These are phyloP conservation scores for Camelina neglecta DNA, from an alignment of 345 rosid species.

Conservation along the genomic window DNA sequence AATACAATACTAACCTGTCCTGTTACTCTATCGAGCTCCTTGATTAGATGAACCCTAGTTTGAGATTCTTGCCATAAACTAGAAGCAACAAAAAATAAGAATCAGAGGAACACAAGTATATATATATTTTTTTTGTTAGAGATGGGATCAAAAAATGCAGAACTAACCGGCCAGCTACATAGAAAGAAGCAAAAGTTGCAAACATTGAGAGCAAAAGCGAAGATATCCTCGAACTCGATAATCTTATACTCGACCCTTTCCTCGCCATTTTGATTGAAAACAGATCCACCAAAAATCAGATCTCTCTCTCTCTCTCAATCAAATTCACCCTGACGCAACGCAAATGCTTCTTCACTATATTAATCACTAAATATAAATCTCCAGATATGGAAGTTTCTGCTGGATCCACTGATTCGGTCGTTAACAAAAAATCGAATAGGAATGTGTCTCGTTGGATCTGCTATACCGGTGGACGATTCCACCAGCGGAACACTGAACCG, in stretches of 20 bases:
- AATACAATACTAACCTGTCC: constrained; percentile 60
- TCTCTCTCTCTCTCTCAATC: constrained; percentile 15
- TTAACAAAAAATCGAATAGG: neutral
- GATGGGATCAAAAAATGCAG: neutral
- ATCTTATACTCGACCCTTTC: constrained; percentile 55
- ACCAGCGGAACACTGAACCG: neutral
- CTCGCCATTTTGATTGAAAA: constrained; percentile 44
- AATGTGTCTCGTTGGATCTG: neutral
- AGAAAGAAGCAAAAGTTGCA: constrained; percentile 68
- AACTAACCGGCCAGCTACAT: constrained; percentile 81
- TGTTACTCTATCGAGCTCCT: constrained; percentile 75
- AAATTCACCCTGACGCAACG: constrained; percentile 6
- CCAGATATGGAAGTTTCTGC: neutral
- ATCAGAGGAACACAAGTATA: neutral
- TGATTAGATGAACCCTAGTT: constrained; percentile 68
- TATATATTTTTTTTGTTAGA: neutral
- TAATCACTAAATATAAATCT: neutral
- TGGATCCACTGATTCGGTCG: neutral
- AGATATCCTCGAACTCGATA: constrained; percentile 54
- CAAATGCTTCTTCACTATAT: too few relatives aligned
- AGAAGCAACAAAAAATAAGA: constrained; percentile 8
- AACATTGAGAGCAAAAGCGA: constrained; percentile 72
- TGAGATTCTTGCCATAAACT: constrained; percentile 95
- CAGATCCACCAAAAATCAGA: constrained; percentile 31
- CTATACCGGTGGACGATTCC: neutral